phyloP scores from a whole-genome alignment of 2,329 filamentous ascomycete genomes.

The Sclerotinia glacialis region DNA sequence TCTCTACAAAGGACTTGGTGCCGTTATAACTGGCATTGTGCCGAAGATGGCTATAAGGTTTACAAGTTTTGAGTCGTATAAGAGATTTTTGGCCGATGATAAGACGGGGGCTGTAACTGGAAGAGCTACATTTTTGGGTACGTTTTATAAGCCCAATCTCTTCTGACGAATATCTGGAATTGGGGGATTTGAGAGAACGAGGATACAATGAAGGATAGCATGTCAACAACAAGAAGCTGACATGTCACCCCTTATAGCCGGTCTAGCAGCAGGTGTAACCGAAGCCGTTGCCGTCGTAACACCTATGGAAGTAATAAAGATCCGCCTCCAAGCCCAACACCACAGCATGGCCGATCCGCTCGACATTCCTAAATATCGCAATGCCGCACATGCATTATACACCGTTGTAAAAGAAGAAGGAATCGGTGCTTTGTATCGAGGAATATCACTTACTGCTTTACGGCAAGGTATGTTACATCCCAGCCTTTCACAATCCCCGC shows the following conservation, averaged over 20 bases:
- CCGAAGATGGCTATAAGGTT: conserved; percentile 99
- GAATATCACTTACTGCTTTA: conserved; percentile 88
- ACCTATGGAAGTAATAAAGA: conserved; percentile 99
- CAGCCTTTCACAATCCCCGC: background rate
- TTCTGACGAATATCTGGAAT: conserved; percentile 42
- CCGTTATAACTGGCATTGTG: conserved; percentile 91
- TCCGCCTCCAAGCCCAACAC: conserved; percentile 94
- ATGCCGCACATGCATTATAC: conserved; percentile 78
- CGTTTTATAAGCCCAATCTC: conserved; percentile 32
- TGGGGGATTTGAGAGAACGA: background rate
- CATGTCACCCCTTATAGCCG: conserved; percentile 52
- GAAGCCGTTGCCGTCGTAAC: conserved; percentile 96
- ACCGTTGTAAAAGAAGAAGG: conserved; percentile 93
- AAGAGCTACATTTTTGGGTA: conserved; percentile 68
- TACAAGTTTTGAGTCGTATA: conserved; percentile 95
- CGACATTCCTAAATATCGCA: conserved; percentile 95
- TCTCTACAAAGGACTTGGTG: conserved; percentile 97
- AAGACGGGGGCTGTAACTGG: conserved; percentile 66
- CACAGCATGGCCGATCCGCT: conserved; percentile 97
- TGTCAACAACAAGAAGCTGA: background rate
- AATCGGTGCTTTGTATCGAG: conserved; percentile 80
- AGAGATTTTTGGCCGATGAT: conserved; percentile 72
- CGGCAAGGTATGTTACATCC: conserved; percentile 66
- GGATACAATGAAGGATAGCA: background rate
- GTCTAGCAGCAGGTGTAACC: conserved; percentile 87